A percentile compares a stretch with the other conserved stretches of the same genome.
These are phyloP conservation scores for Turnera subulata DNA, from an alignment of 345 rosid species.

Conservation along the genomic window DNA sequence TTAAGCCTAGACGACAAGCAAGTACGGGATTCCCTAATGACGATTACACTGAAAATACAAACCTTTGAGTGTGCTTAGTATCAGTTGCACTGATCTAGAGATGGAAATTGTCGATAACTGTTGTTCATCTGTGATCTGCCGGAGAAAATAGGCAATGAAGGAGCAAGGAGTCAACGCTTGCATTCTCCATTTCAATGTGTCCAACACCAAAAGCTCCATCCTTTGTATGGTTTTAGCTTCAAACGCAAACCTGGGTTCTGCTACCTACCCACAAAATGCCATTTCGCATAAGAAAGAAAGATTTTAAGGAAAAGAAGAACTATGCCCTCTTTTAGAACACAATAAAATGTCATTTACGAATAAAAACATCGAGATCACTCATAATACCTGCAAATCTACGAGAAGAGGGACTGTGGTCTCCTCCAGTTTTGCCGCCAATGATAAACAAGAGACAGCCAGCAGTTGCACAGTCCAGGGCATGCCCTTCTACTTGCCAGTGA, in stretches of 20 bases:
- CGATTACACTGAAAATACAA: neutral
- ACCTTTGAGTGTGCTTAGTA: conserved; percentile 49
- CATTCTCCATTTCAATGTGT: conserved; percentile 71
- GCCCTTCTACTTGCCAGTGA: conserved; percentile 63
- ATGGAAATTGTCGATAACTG: conserved; percentile 26
- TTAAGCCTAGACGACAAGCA: too few relatives aligned
- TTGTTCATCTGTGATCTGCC: conserved; percentile 43
- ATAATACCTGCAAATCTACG: conserved; percentile 60
- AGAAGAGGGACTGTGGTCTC: conserved; percentile 59
- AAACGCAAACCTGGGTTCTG: conserved; percentile 50
- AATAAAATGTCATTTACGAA: neutral
- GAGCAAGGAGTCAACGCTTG: conserved; percentile 67
- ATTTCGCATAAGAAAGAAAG: too few relatives aligned
- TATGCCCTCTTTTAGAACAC: neutral
- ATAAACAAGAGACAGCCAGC: conserved; percentile 68
- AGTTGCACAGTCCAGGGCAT: conserved; percentile 64
- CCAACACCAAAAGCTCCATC: conserved; percentile 69
- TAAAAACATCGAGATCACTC: neutral
- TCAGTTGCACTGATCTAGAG: conserved; percentile 43
- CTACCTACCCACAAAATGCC: too few relatives aligned
- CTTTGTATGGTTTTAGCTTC: conserved; percentile 61
- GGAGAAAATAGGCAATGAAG: conserved; percentile 51
- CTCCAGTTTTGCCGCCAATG: conserved; percentile 74
- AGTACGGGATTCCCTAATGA: too few relatives aligned
- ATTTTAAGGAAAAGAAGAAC: too few relatives aligned